Evolutionary conservation across 306 rosid species (phyloP).

Genomic region (Vigna reflexopilosa): DNA sequence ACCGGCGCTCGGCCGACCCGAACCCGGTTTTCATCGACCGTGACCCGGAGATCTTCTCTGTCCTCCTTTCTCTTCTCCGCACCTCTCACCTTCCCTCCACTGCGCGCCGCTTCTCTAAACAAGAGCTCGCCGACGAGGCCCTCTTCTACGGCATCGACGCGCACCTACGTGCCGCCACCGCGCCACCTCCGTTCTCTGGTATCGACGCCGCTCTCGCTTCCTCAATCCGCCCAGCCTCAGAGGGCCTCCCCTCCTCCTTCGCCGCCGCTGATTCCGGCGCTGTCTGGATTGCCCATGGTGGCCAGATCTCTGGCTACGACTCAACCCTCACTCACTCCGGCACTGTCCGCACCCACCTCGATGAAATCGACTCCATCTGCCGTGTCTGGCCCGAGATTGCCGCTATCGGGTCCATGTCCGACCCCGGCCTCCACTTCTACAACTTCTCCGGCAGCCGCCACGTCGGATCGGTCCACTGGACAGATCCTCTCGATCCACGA

Average conservation of each 20-base stretch:
- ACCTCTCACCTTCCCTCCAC: constrained; percentile 75
- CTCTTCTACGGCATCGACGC: constrained; percentile 80
- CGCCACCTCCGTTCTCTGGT: constrained; percentile 72
- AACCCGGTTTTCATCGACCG: constrained; percentile 86
- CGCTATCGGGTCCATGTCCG: constrained; percentile 68
- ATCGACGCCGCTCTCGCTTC: constrained; percentile 69
- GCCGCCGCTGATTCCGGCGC: constrained; percentile 66
- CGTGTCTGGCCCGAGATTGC: constrained; percentile 77
- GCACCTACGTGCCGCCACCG: constrained; percentile 61
- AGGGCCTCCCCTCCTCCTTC: constrained; percentile 75
- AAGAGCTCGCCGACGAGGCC: constrained; percentile 90
- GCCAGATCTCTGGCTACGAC: constrained; percentile 82
- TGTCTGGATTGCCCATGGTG: constrained; percentile 90
- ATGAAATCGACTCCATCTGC: constrained; percentile 69
- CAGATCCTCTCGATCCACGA: constrained; percentile 73
- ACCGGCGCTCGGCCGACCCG: constrained; percentile 56
- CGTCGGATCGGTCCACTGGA: constrained; percentile 78
- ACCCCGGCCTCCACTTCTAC: constrained; percentile 78
- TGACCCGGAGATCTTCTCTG: constrained; percentile 86
- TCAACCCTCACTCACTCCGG: constrained; percentile 62
- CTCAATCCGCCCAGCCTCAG: constrained; percentile 72
- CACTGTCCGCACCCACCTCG: constrained; percentile 79
- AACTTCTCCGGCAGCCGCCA: constrained; percentile 71
- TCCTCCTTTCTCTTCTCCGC: constrained; percentile 82
- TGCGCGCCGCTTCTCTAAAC: constrained; percentile 68